Evolutionary conservation across 352 stramenopile genomes (phyloP).

Genomic region (Peronosclerospora sorghi): DNA sequence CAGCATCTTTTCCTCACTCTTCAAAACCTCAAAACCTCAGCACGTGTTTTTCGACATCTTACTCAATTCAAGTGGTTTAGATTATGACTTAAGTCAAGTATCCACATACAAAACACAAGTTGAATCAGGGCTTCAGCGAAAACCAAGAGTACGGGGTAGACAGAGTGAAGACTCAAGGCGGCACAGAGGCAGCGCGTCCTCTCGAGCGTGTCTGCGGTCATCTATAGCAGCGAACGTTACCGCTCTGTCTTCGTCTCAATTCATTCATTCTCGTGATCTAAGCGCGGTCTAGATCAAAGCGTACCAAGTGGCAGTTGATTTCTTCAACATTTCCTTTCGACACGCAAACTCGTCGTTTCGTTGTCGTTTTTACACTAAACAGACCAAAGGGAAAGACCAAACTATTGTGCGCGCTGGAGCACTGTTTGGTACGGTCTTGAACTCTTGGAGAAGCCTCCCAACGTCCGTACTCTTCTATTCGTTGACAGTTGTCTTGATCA

Average conservation of each 20-base stretch:
- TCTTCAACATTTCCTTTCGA: background rate
- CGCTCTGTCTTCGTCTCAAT: constrained; percentile 8
- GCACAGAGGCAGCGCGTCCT: constrained; percentile 16
- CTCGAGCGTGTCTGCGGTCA: constrained; percentile 9
- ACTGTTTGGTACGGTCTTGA: too few relatives aligned
- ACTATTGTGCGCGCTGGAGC: too few relatives aligned
- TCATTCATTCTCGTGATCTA: constrained; percentile 6
- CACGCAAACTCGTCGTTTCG: background rate
- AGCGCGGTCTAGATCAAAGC: constrained; percentile 7
- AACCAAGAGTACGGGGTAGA: constrained; percentile 26
- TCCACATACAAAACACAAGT: constrained; percentile 13
- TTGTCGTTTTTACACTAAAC: background rate
- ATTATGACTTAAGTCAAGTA: background rate
- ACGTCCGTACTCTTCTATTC: background rate
- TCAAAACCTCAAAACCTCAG: too few relatives aligned
- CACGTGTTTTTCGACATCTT: too few relatives aligned
- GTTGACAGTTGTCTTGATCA: background rate
- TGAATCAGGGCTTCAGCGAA: constrained; percentile 15
- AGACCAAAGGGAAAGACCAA: too few relatives aligned
- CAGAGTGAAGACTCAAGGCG: constrained; percentile 19
- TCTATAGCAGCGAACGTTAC: constrained; percentile 6
- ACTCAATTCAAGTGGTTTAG: too few relatives aligned
- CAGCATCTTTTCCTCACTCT: too few relatives aligned
- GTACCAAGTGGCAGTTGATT: constrained; percentile 3
- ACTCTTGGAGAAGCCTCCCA: too few relatives aligned